Percentiles rank a stretch among this genome's conserved stretches.
phyloP scores from a whole-genome alignment of 1,139 yeast genomes.

The Kodamaea suecica region DNA sequence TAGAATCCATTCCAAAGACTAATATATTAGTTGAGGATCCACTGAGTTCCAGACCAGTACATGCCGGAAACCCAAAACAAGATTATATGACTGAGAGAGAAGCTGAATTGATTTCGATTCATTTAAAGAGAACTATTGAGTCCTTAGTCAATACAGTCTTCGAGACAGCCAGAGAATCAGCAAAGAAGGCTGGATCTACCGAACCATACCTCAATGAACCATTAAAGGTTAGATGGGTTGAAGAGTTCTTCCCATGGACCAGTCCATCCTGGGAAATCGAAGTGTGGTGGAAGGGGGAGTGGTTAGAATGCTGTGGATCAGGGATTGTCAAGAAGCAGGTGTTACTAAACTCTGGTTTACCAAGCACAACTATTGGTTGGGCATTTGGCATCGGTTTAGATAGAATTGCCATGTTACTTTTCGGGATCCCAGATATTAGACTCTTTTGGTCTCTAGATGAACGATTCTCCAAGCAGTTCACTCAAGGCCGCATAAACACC shows the following conservation, averaged over 20 bases:
- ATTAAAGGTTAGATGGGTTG: conserved; percentile 88
- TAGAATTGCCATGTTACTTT: conserved; percentile 90
- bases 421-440: conserved; percentile 93
- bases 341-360: conserved; percentile 65
- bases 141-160: conserved; percentile 80
- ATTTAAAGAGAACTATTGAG: conserved; percentile 83
- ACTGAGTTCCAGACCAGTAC: conserved; percentile 33
- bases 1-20: conserved; percentile 63
- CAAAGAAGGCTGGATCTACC: conserved; percentile 61
- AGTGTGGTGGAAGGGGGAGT: conserved; percentile 98
- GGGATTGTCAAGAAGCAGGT: conserved; percentile 86
- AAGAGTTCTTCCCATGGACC: conserved; percentile 97
- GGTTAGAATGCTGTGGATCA: conserved; percentile 97
- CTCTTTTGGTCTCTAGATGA: conserved; percentile 87
- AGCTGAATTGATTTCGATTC: conserved; percentile 65
- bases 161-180: conserved; percentile 67
- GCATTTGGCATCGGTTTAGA: conserved; percentile 97
- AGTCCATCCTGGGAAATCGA: conserved; percentile 98
- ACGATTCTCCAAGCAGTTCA: conserved; percentile 72
- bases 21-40: conserved; percentile 78
- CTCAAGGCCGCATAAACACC: conserved; percentile 58
- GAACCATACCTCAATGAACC: conserved; percentile 69
- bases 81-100: conserved; percentile 67
- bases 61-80: conserved; percentile 76
- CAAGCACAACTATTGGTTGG: conserved; percentile 75